Base-by-base conservation (phyloP, 768 basidiomycete genomes). In the Hirschioporus abietinus region DNA sequence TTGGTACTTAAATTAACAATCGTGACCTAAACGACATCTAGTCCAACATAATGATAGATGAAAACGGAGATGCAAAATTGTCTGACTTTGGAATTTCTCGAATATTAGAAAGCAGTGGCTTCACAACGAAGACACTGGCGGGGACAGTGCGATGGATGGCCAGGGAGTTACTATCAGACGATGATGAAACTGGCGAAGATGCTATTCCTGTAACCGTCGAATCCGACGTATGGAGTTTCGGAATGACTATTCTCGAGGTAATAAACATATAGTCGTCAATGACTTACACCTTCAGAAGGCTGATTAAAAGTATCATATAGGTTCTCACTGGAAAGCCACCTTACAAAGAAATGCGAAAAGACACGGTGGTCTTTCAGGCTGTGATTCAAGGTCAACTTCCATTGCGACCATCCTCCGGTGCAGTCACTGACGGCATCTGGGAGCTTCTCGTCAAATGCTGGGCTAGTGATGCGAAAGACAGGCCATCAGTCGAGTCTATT, bases 21-120 rank as follows among this genome's bases (percentile, higher is more conserved):
- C n/a, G 35, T 24, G 17, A 12, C 20, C 18, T 52, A 60, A 64
- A 18, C 17, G 25, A 34, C 57, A 26, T 24, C 23, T 30, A 81
- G 81, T 72, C 73, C 15, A 82, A 81, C 58, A 71, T 81, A 35
- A 70, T 81, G 0, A 70, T 82, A 8, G 71, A 68, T 63, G 76
- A 80, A 62, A 61, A 64, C 8, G 70, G 71, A 24, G 70, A 76
- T 59, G 79, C 77, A 10, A 67, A 73, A 57, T 67, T 81, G 52
- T 68, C 78, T 7, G 80, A 81, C 65, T 82, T 81, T 63, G 81
- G 81, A 30, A 72, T 82, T 35, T 77, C 80, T 0, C 72, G 74
- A 34, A 72, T 80, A 12, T 65, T 80, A n/a, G 77, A 77, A 60
- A 69, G 69, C 58, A 71, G 74, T 25, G 77, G 80, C 5, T 80